Evolutionary conservation across 2,329 filamentous ascomycete species (phyloP), one percentile per base, ranked within the genome.

Genomic region (Pestalotiopsis sp.): DNA sequence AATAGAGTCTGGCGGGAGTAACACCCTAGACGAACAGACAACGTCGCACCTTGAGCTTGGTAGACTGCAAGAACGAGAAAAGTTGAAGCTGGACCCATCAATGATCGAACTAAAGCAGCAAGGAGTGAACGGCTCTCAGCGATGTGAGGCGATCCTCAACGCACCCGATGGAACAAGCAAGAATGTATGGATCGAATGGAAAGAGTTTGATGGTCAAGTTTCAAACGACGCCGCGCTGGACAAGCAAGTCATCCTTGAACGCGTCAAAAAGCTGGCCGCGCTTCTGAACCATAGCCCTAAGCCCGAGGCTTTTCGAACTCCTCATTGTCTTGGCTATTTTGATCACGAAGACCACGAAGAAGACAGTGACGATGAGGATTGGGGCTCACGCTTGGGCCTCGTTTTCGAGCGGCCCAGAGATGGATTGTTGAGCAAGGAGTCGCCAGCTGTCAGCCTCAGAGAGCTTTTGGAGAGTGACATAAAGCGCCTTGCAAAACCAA

Each of bases 281-380:
- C 74, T 87, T 20, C 78, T 87, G 6, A 81, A 84, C 68, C 82
- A 85, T 70, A 79, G 75, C 4, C 82, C 83, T 2, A 86, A 86
- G 62, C 84, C 84, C 1, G 80, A 83, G 62, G 82, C 83, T 0
- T 87, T 87, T 69, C 76, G 84, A 14, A 83, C 84, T 3, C 85
- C 84, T 3, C 82, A 84, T 58, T 87, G 86, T 67, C 75, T 87
- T 0, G 86, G 85, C 5, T 87, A 84, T 73, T 85, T 86, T 59
- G 80, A 85, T 73, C 83, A 84, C 71, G 79, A 77, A 9, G 71
- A 73, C 9, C 62, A 69, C 20, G 72, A 72, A 31, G 69, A 64
- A 13, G 59, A 65, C 2, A 77, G 81, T n/a, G 75, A 78, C 3
- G 81, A 83, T 3, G 80, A 84, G 4, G 79, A 80, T 12, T 75